Base-by-base conservation (phyloP, 2,329 filamentous ascomycete species). In the Cryphonectria naterciae region DNA sequence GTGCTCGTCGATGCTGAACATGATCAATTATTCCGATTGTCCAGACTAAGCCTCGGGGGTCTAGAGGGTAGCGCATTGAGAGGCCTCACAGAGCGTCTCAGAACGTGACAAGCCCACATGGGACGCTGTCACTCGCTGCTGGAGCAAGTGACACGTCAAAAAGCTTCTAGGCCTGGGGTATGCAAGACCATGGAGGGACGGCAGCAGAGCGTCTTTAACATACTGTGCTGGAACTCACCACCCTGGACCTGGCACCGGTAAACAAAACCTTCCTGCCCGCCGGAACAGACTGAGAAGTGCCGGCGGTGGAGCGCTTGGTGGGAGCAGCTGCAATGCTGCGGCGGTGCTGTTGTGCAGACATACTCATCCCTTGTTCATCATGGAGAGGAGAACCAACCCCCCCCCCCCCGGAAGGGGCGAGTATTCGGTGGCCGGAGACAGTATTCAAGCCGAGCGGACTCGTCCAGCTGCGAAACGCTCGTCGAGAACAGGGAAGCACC, bases 321-420 rank as follows among this genome's bases (percentile, higher is more conserved):
- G 54, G 28, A 58, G 54, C 54, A 32, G 54, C 54, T 58, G 54
- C 54, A 58, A 35, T 32, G 28, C 54, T 58, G 54, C 28, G 54
- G 54, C 54, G 54, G 25, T 58, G 54, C 13, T 58, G 25, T 32
- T 58, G 28, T 58, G 54, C 28, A 58, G 54, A 58, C 54, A 58
- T 32, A 19, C 8, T 32, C 54, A 58, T 35, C 25, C 28, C 28
- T 32, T 58, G 8, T 35, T 32, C 54, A 58, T 4, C 54, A 19
- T 35, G 13, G 13, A 32, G 6, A 58, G 25, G 15, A 58, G 28
- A 25, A 1, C 2, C 11, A 7, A 8, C 22, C n/a, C n/a, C 49
- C 22, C n/a, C 22, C 13, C n/a, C 52, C 52, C 41, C 7, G n/a
- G 35, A 7, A 39, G 37, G 8, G 25, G 11, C 52, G 8, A 58